Evolutionary conservation across 345 rosid genomes (phyloP).

Genomic region (Geranium rotundifolium): DNA sequence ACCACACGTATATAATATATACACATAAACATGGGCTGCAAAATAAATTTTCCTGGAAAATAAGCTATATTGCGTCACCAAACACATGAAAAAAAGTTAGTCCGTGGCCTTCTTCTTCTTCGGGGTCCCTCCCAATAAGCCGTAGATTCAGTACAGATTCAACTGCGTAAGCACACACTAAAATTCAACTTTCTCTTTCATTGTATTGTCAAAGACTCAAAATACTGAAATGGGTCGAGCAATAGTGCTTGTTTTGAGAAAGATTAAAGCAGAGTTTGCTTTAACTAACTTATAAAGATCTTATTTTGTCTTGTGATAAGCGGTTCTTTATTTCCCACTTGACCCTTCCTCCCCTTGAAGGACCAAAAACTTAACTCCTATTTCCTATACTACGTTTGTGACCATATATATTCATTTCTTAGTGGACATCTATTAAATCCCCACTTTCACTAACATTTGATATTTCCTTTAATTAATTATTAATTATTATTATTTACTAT

Average conservation of each 20-base stretch:
- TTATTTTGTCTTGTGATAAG: background rate
- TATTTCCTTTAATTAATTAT: background rate
- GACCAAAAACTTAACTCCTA: conserved; percentile 20
- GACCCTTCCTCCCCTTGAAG: conserved; percentile 56
- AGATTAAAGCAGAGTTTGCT: background rate
- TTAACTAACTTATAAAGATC: background rate
- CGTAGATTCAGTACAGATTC: background rate
- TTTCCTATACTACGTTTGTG: too few relatives aligned
- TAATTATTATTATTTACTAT: too few relatives aligned
- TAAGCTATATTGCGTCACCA: background rate
- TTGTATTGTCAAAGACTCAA: too few relatives aligned
- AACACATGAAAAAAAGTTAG: background rate
- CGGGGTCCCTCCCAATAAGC: background rate
- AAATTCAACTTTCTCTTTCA: too few relatives aligned
- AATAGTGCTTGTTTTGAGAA: background rate
- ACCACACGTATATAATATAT: background rate
- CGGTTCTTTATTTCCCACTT: conserved; percentile 14
- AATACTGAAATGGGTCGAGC: background rate
- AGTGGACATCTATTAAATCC: conserved; percentile 66
- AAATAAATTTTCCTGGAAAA: background rate
- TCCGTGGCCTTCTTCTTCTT: background rate
- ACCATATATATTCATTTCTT: conserved; percentile 14
- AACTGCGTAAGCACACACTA: too few relatives aligned
- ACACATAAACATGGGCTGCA: background rate
- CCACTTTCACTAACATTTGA: conserved; percentile 29